Percentiles rank a stretch among this genome's conserved stretches.
phyloP scores from a whole-genome alignment of 805 yeast genomes.

The Soucietia sequanensis region DNA sequence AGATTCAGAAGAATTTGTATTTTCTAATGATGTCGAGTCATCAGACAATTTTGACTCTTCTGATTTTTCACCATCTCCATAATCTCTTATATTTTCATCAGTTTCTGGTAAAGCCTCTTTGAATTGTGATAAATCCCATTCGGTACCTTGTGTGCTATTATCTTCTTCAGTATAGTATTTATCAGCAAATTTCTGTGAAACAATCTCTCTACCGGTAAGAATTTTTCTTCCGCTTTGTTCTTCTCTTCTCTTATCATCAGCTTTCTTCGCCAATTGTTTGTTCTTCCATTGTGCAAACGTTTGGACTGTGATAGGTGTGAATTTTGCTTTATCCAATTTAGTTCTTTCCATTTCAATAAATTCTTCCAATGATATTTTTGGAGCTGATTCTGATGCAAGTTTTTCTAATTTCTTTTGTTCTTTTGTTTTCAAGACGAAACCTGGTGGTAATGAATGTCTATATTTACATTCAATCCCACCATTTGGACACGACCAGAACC shows the following conservation, averaged over 20 bases:
- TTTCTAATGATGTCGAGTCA: no score
- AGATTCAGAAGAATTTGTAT: no score
- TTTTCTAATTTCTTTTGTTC: slow-evolving; percentile 91
- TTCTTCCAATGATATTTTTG: slow-evolving; percentile 91
- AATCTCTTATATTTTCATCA: slow-evolving; percentile 56
- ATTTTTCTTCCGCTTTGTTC: slow-evolving; percentile 43
- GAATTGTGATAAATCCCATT: slow-evolving; percentile 58
- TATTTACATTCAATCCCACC: slow-evolving; percentile 93
- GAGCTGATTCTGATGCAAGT: slow-evolving; percentile 78
- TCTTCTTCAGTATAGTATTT: slow-evolving; percentile 54
- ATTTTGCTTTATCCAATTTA: slow-evolving; percentile 65
- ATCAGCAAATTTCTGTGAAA: slow-evolving; percentile 58
- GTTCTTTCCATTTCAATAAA: slow-evolving; percentile 92
- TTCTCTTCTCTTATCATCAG: slow-evolving; percentile 34
- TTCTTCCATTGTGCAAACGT: slow-evolving; percentile 82
- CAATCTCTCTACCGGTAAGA: slow-evolving; percentile 67
- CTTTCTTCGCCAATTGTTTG: slow-evolving; percentile 60
- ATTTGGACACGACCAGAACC: slow-evolving; percentile 98
- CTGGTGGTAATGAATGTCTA: slow-evolving; percentile 93
- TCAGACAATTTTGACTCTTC: no score
- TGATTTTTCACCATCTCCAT: slow-evolving; percentile 78
- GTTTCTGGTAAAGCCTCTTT: slow-evolving; percentile 53
- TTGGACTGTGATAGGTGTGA: slow-evolving; percentile 86
- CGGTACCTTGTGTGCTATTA: slow-evolving; percentile 45
- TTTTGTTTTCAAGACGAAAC: slow-evolving; percentile 93